Percentiles rank a stretch among this genome's conserved stretches.
phyloP scores from a whole-genome alignment of 2,329 filamentous ascomycete genomes.

The Colletotrichum sojae region DNA sequence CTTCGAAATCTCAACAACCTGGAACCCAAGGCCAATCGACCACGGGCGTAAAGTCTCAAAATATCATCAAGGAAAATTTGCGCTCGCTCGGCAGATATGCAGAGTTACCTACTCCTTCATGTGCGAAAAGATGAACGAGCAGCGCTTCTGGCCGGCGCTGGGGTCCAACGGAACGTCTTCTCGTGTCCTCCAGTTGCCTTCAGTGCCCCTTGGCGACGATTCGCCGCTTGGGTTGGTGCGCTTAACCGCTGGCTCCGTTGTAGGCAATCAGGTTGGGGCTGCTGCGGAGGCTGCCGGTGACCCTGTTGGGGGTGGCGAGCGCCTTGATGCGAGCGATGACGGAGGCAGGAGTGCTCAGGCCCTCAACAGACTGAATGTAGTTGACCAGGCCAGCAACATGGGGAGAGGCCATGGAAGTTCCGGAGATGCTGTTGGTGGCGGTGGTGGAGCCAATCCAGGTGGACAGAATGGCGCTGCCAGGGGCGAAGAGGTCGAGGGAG shows the following conservation, averaged over 20 bases:
- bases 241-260: conserved; percentile 54
- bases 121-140: neutral
- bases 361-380: conserved; percentile 66
- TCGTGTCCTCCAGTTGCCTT: neutral
- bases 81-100: neutral
- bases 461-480: conserved; percentile 61
- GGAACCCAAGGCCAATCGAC: neutral
- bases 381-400: conserved; percentile 72
- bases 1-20: neutral
- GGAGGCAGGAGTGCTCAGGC: conserved; percentile 54
- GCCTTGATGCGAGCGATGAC: conserved; percentile 58
- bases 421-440: conserved; percentile 63
- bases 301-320: conserved; percentile 56
- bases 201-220: neutral
- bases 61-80: neutral
- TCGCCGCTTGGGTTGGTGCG: neutral
- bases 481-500: conserved; percentile 65
- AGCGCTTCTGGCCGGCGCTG: neutral
- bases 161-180: conserved; percentile 24
- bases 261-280: conserved; percentile 63
- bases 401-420: conserved; percentile 75
- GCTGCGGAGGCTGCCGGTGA: conserved; percentile 50
- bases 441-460: conserved; percentile 60
- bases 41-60: conserved; percentile 8
- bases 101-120: conserved; percentile 13